Base-by-base conservation (phyloP, 306 rosid species). In the Vachellia pachyceras region DNA sequence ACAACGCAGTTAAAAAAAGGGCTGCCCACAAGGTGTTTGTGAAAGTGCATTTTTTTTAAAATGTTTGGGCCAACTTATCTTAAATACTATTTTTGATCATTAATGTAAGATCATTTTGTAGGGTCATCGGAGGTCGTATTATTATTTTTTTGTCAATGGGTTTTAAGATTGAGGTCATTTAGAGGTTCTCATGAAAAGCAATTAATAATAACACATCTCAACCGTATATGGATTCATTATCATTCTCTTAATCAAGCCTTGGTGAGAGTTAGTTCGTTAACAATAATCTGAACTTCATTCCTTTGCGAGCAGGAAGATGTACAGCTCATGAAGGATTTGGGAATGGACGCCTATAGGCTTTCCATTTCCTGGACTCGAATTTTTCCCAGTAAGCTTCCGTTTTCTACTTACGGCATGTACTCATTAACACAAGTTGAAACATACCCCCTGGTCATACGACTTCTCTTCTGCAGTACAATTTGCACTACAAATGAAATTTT, bases 281-380 rank as follows among this genome's bases (percentile, higher is more conserved):
- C 64, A 0, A 79, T 33, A 1, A 79, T 40, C 64, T 46, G 6
- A 69, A 46, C 37, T 66, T 50, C n/a, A n/a, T n/a, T n/a, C 14
- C 35, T 69, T 13, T 69, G 61, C 46, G 49, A 55, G 70, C 84
- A 96, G 99, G 94, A 84, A 80, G 99, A 93, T 50, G 79, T 93
- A 42, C 90, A 90, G 55, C 94, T 90, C 12, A 92, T 96, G 97
- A 92, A 93, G 89, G 91, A 96, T 81, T 54, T 92, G 90, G 98
- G 98, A 73, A 69, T 90, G 94, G 97, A 90, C 79, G 97, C 98
- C 71, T 96, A 90, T 77, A 85, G 98, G 72, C 90, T 95, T 82
- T 95, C 99, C 58, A 95, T 95, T 81, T 88, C 98, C 22, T 96
- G 99, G 98, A 60, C 98, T 77, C 90, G 98, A 36, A 91, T 96